Evolutionary conservation across 164 flowering plant genomes (phyloP), one percentile per base, ranked within the genome.

Genomic region (Vitis rupestris): DNA sequence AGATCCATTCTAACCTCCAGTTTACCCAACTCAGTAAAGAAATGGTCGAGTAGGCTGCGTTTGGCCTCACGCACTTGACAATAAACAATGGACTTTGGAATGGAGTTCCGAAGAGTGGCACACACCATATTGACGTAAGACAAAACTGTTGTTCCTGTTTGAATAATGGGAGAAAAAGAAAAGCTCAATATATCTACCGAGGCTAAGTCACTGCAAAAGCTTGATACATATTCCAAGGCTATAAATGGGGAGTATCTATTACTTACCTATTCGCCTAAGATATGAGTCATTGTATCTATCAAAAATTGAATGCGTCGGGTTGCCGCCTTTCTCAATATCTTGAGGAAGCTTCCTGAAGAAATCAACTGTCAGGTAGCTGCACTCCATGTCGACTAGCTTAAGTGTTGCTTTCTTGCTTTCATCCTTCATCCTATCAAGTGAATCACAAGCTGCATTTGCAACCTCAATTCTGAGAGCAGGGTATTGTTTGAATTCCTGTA

Each of bases 341-440:
- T 90, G 97, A 50, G 97, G 98, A 78, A 94, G 95, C 90, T 92
- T 92, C 66, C 98, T 81, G 85, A 94, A 94, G 84, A 92, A 94
- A 65, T 92, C 98, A 61, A 94, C 95, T 8, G 98, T 94, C 70
- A 94, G 83, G 71, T 94, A 94, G 70, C 89, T 80, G 66, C 83
- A 80, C 79, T 94, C 98, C 97, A 94, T 94, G 56, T 92, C 97
- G 55, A 94, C 98, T 54, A 94, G 81, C 81, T 86, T 81, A 15
- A 92, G 84, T 52, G 98, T 82, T 56, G 98, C 88, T 77, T 82
- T 90, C 81, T 74, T 89, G 85, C 98, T 94, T 75, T 87, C 91
- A 6, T 89, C 97, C 71, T 85, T 78, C 94, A 91, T 87, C 77
- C 93, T 83, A 10, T 94, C 98, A 61, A 94, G 78, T 54, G 95